These are phyloP conservation scores for Tritrichomonas foetus DNA, from an alignment of 208 protist genomes.

Conservation along the genomic window DNA sequence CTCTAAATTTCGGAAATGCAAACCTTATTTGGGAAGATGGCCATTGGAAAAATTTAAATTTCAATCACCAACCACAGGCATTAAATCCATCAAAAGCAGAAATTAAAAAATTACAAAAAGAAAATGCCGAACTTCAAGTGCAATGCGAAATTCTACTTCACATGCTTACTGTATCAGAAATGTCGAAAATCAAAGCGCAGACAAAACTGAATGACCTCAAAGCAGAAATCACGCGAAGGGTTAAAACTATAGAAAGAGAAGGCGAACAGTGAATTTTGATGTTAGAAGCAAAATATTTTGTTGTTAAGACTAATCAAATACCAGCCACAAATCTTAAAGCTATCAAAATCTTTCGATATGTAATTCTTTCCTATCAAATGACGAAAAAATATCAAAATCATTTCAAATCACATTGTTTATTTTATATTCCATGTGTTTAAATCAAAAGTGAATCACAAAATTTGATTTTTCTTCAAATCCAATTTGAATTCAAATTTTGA, in stretches of 20 bases:
- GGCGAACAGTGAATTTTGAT: too few relatives aligned
- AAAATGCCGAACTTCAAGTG: not conserved
- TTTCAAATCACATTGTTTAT: too few relatives aligned
- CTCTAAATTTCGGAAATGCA: not conserved
- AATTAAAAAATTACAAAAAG: not conserved
- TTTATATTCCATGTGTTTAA: too few relatives aligned
- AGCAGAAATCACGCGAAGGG: not conserved
- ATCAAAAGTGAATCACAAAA: too few relatives aligned
- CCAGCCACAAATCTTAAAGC: too few relatives aligned
- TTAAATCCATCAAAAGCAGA: not conserved
- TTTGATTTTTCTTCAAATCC: too few relatives aligned
- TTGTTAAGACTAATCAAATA: too few relatives aligned
- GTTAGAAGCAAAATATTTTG: too few relatives aligned
- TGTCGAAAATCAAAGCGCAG: not conserved
- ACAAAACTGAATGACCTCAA: not conserved
- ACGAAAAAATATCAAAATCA: too few relatives aligned
- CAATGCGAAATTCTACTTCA: constrained; percentile 6
- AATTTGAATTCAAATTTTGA: too few relatives aligned
- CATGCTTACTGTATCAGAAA: not conserved
- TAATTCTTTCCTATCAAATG: too few relatives aligned
- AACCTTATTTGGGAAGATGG: not conserved
- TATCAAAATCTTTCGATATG: too few relatives aligned
- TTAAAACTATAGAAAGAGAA: not conserved
- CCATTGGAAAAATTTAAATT: not conserved
- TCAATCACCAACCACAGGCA: not conserved